Conservation (phyloP, 2,329 filamentous ascomycete species). For the Verticillium nonalfalfae region DNA sequence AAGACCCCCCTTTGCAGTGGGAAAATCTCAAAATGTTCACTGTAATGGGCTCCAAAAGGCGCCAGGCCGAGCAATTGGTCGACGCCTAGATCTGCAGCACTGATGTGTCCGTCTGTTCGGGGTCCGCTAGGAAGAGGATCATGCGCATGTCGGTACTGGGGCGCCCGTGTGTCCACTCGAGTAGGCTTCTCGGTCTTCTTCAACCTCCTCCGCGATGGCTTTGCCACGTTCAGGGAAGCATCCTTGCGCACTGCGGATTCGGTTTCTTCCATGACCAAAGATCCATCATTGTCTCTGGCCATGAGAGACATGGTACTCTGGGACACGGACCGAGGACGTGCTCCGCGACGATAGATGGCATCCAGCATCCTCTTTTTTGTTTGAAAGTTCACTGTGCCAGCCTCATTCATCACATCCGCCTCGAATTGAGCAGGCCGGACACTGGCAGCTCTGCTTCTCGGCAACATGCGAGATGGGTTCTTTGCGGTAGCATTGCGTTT, state of each 20-base stretch:
- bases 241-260: background rate
- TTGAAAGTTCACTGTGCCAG: slow-evolving; percentile 34
- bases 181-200: slow-evolving; percentile 38
- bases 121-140: slow-evolving; percentile 36
- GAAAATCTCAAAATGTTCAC: slow-evolving; percentile 56
- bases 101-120: slow-evolving; percentile 5
- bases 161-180: slow-evolving; percentile 40
- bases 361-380: slow-evolving; percentile 49
- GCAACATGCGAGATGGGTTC: no score
- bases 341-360: slow-evolving; percentile 35
- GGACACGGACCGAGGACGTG: slow-evolving; percentile 8
- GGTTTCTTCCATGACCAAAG: background rate
- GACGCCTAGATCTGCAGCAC: slow-evolving; percentile 1
- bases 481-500: background rate
- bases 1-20: slow-evolving; percentile 49
- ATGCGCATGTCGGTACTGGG: slow-evolving; percentile 45
- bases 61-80: slow-evolving; percentile 36
- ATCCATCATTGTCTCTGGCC: background rate
- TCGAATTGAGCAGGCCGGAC: slow-evolving; percentile 49
- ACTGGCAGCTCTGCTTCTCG: background rate
- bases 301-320: slow-evolving; percentile 2
- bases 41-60: slow-evolving; percentile 55
- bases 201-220: slow-evolving; percentile 16
- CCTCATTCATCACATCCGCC: slow-evolving; percentile 28
- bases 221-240: background rate